These are phyloP conservation scores for Cnidoscolus chayamansa DNA, from an alignment of 441 rosid species.

Conservation along the genomic window DNA sequence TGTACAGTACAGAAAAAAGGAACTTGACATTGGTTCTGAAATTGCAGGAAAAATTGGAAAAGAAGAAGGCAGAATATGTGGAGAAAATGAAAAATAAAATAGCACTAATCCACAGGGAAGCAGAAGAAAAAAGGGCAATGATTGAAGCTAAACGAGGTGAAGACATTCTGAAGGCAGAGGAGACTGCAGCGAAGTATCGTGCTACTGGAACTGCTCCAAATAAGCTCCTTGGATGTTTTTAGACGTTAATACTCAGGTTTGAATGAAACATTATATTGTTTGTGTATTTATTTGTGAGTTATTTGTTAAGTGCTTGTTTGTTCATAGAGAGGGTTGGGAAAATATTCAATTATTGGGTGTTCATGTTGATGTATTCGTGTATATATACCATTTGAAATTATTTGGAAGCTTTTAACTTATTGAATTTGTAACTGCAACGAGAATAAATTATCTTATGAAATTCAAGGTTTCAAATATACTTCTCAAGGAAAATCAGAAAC, in stretches of 20 bases:
- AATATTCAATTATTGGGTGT: slow-evolving; percentile 22
- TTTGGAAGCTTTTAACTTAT: slow-evolving; percentile 5
- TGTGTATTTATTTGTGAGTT: slow-evolving; percentile 23
- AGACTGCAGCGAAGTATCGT: slow-evolving; percentile 73
- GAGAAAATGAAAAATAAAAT: slow-evolving; percentile 81
- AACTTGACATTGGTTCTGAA: background rate
- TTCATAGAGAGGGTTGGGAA: slow-evolving; percentile 18
- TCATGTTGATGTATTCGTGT: slow-evolving; percentile 17
- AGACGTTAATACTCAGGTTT: slow-evolving; percentile 14
- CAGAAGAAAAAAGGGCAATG: slow-evolving; percentile 79
- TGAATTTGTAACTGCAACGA: slow-evolving; percentile 22
- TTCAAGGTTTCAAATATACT: background rate
- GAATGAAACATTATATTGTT: slow-evolving; percentile 14
- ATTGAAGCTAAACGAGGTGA: slow-evolving; percentile 76
- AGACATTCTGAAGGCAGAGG: slow-evolving; percentile 80
- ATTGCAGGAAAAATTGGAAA: slow-evolving; percentile 68
- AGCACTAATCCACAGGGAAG: slow-evolving; percentile 66
- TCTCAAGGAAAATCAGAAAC: background rate
- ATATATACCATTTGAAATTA: slow-evolving; percentile 20
- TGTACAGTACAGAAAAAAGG: background rate
- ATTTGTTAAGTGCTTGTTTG: slow-evolving; percentile 31
- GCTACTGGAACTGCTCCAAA: slow-evolving; percentile 69
- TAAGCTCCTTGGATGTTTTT: slow-evolving; percentile 62
- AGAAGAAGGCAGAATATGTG: slow-evolving; percentile 61
- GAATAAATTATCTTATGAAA: too few relatives aligned